Base-by-base conservation (phyloP, 208 protist genomes). In the Acanthamoeba lenticulata region DNA sequence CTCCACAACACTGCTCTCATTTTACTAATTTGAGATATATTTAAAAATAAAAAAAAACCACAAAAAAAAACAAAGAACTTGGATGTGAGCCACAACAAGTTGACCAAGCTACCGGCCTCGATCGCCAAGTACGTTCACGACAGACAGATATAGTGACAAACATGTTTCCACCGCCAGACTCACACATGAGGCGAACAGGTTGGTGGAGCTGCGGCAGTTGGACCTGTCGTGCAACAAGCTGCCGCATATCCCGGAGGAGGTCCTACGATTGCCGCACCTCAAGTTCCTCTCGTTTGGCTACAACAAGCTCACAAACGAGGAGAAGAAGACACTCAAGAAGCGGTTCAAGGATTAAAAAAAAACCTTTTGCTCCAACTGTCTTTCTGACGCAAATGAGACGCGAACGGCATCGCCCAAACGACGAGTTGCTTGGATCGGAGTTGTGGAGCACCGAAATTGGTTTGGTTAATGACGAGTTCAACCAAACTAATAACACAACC, bases 221-320 rank as follows among this genome's bases (percentile, higher is more conserved):
- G 86, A 92, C 15, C 32, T 92, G 36, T 77, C 55, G 36, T 92
- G 86, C 86, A 92, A 92, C 57, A 92, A 92, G 60, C 44, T 92
- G 60, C 86, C 86, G 40, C 86, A 92, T 55, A 92, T 92, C 40
- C 86, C 86, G 4, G 86, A 92, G 60, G 86, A 74, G 38, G 44
- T 92, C 19, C 62, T 92, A 4, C 47, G 60, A 13, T 34, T 92
- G 34, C 86, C 86, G 36, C 86, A 92, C 38, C 86, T 92, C 55
- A 92, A 92, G 86, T 92, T 92, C 44, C 62, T 92, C 19, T 57
- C 40, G 1, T 92, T 92, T 27, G 86, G 86, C 60, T 92, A 92
- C 86, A 92, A 92, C 62, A 92, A 92, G 60, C 86, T 92, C 86
- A 92, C 55, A 47, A 92, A 92, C 86, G 86, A 92, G 38, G 86